phyloP scores from a whole-genome alignment of 306 rosid genomes.

The Cicer yamashitae region DNA sequence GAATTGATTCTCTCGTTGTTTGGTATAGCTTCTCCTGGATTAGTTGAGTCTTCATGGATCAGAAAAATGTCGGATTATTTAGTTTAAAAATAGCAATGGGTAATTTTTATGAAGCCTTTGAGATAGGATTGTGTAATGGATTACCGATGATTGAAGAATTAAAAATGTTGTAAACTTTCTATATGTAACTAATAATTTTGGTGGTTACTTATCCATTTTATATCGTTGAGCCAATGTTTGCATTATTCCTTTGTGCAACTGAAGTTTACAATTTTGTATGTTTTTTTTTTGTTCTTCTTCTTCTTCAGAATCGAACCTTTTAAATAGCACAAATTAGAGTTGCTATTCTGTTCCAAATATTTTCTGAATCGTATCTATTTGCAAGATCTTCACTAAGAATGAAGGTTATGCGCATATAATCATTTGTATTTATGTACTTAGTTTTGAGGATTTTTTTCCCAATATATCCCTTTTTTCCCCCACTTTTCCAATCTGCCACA shows the following conservation, averaged over 20 bases:
- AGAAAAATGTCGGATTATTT: not conserved
- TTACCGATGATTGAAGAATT: not conserved
- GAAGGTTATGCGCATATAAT: too few relatives aligned
- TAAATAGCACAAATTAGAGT: too few relatives aligned
- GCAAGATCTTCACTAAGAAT: too few relatives aligned
- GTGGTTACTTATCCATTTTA: not conserved
- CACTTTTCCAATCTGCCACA: too few relatives aligned
- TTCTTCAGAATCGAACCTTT: too few relatives aligned
- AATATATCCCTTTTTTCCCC: too few relatives aligned
- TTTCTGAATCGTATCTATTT: too few relatives aligned
- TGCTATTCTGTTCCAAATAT: too few relatives aligned
- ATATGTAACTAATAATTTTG: not conserved
- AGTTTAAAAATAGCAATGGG: slow-evolving; percentile 16
- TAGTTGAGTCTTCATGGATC: slow-evolving; percentile 1
- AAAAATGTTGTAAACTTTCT: not conserved
- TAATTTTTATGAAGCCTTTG: slow-evolving; percentile 31
- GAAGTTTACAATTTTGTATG: too few relatives aligned
- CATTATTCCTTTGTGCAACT: not conserved
- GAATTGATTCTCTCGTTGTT: not conserved
- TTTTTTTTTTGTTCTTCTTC: too few relatives aligned
- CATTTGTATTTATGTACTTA: not conserved
- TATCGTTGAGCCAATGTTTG: not conserved
- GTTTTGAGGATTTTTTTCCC: too few relatives aligned
- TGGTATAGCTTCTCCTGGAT: not conserved
- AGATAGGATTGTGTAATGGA: slow-evolving; percentile 21